Evolutionary conservation across 1,284 basidiomycete genomes (phyloP), one percentile per base, ranked within the genome.

Genomic region (Erythrobasidium hasegawianum): DNA sequence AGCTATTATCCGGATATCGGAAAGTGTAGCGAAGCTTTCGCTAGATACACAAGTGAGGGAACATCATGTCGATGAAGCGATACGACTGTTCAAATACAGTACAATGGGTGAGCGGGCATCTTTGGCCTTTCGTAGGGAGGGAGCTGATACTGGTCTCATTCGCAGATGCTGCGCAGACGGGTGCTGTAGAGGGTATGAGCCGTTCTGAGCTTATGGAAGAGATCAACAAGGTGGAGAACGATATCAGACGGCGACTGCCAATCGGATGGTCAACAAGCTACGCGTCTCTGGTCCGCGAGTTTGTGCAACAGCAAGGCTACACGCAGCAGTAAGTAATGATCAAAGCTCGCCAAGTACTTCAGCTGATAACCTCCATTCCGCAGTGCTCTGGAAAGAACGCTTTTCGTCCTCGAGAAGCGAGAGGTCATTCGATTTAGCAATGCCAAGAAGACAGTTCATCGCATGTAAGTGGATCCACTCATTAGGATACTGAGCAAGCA

Each of bases 231-330:
- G 94, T 99, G 71, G 96, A 98, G 78, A 87, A 87, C 74, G 96
- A 98, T 76, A 82, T 99, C 61, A 81, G 87, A 68, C 80, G 92
- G 70, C 81, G 96, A 50, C 80, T 98, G 70, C 95, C 96, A 0
- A 89, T 99, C 59, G 95, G 95, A 2, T 97, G 95, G 92, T 92
- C 87, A 72, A 97, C 94, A 57, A 92, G 89, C 74, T 97, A 97
- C 75, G 89, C 93, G 77, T 89, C 87, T 73, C 82, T 99, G 57
- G 85, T 94, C n/a, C 85, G 87, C 71, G 96, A 98, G 79, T 98
- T 98, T 77, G 94, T 97, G 11, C 87, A 85, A 8, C 86, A 89
- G 72, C 92, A 97, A 77, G 89, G 91, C 2, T 95, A 87, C 76
- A 89, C 88, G 26, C 87, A 84, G 71, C 94, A 95, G 57, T 40